Percentiles rank a stretch among this genome's conserved stretches.
Evolutionary conservation across 495 filamentous ascomycete species (phyloP).

Genomic region (Penicillium chermesinum): DNA sequence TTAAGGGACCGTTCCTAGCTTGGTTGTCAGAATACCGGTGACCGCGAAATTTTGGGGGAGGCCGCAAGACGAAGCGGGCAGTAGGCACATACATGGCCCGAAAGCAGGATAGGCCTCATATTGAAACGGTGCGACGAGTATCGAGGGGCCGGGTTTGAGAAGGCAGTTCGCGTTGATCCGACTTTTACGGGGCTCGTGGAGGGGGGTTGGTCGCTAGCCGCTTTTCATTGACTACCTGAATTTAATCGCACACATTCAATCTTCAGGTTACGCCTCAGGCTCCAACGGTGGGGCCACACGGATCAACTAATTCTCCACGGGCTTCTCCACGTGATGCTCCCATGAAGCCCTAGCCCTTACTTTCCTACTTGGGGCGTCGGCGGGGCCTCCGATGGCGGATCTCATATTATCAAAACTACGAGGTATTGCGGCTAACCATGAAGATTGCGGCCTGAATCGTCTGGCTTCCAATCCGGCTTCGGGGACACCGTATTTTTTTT

Average conservation of each 20-base stretch:
- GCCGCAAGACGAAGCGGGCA: neutral
- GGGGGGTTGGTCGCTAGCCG: conserved; percentile 37
- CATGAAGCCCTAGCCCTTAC: conserved; percentile 28
- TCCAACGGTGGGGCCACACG: conserved; percentile 26
- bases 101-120: conserved; percentile 93
- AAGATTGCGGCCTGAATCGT: neutral
- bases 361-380: neutral
- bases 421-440: neutral
- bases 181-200: conserved; percentile 27
- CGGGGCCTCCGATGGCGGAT: conserved; percentile 9
- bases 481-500: neutral
- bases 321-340: conserved; percentile 32
- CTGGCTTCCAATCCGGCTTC: neutral
- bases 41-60: conserved; percentile 16
- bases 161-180: conserved; percentile 15
- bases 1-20: conserved; percentile 90
- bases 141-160: conserved; percentile 17
- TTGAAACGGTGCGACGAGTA: conserved; percentile 19
- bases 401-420: neutral
- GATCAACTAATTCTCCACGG: conserved; percentile 20
- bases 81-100: conserved; percentile 69
- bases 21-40: conserved; percentile 22
- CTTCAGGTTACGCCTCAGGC: neutral
- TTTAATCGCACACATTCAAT: conserved; percentile 41
- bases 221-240: conserved; percentile 38